Base-by-base conservation (phyloP, 345 rosid species). In the Nephelium lappaceum region DNA sequence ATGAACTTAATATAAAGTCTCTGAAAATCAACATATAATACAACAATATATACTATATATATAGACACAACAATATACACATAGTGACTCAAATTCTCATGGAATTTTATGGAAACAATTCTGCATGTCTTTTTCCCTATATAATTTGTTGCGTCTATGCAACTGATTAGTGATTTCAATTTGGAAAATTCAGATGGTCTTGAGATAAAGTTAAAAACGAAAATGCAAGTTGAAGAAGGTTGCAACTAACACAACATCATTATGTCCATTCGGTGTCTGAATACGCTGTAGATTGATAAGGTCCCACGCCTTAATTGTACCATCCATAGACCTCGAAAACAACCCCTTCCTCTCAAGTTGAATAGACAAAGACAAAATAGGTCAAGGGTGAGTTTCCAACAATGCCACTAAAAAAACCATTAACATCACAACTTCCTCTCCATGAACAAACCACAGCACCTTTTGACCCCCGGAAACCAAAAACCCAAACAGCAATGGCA, bases 141-240 rank as follows among this genome's bases (percentile, higher is more conserved):
- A 2, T 2, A 41, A 41, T 41, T 41, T 41, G 43, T 8, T 5
- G 8, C 43, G 43, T 41, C 43, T 41, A 41, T 36, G 72, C 65
- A 62, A 43, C 66, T 73, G n/a, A 41, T 31, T 2, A 27, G 31
- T 31, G 36, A 31, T 31, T 31, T 31, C 7, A 41, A 53, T 53
- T 53, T 66, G 24, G 73, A 72, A 76, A 81, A 53, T 39, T 24
- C 71, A 31, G 36, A 2, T 31, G 36, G 36, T 1, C 3, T 31
- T 31, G 36, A 31, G 36, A 31, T 76, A 61, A 69, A 71, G n/a
- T 70, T 72, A 74, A 38, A 71, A 73, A 70, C 80, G 57, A 77
- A 31, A 76, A 67, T 80, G 79, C 80, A 94, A 97, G 84, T 92
- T 83, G 98, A 94, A 87, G 98, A 95, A 87, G 93, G 90, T 84